Evolutionary conservation across 163 green algal genomes (phyloP).

Genomic region (Chlorella variabilis): DNA sequence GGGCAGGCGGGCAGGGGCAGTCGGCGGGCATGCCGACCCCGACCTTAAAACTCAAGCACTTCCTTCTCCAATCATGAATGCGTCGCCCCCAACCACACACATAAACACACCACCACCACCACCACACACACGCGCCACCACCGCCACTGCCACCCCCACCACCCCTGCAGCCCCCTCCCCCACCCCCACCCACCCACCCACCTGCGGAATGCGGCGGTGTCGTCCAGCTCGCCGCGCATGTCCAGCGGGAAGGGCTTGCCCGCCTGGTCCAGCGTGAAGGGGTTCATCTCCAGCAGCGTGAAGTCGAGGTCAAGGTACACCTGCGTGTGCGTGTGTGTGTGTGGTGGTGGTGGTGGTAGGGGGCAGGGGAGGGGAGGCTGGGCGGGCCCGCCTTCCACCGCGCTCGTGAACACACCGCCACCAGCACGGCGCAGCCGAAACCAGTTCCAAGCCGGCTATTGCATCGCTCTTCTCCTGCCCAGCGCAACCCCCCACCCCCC

Average conservation of each 20-base stretch:
- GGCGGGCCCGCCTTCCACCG: too few species aligned
- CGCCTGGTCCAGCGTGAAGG: slow-evolving; percentile 80
- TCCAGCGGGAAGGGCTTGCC: slow-evolving; percentile 75
- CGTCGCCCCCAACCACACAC: too few species aligned
- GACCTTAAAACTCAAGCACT: not conserved
- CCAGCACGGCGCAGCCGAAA: too few species aligned
- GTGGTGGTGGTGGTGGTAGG: too few species aligned
- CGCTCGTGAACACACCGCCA: too few species aligned
- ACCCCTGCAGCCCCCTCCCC: not conserved
- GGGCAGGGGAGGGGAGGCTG: too few species aligned
- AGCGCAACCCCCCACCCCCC: not conserved
- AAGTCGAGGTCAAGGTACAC: slow-evolving; percentile 82
- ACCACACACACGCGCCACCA: not conserved
- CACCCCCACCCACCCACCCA: not conserved
- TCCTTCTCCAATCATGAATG: too few species aligned
- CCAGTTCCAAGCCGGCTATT: too few species aligned
- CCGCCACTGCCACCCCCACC: too few species aligned
- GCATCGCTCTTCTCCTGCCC: too few species aligned
- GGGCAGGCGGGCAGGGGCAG: not conserved
- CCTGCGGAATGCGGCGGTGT: slow-evolving; percentile 87
- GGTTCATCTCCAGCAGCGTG: slow-evolving; percentile 96
- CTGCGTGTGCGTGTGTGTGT: not conserved
- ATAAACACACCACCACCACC: too few species aligned
- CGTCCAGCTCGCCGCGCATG: slow-evolving; percentile 87
- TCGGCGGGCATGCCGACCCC: too few species aligned